Evolutionary conservation across 257 asterid species (phyloP).

Genomic region (Solanum neorickii): DNA sequence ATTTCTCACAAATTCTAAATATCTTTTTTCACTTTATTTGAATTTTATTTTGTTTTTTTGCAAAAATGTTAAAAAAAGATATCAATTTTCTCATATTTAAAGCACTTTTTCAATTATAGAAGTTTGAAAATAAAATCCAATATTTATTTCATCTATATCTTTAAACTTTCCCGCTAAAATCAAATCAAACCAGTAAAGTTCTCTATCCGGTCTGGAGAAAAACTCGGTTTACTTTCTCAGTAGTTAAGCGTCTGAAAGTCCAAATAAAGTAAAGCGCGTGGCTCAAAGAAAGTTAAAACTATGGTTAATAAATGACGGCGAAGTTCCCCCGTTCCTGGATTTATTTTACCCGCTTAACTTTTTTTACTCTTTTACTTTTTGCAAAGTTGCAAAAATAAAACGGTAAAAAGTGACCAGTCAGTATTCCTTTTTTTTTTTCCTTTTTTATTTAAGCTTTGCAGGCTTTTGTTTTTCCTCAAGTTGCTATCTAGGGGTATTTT

Average conservation of each 20-base stretch:
- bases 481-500: neutral
- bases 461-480: neutral
- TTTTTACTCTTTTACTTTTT: neutral
- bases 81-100: neutral
- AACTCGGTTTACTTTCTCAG: neutral
- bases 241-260: neutral
- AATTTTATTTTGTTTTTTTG: neutral
- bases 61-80: neutral
- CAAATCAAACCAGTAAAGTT: neutral
- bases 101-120: neutral
- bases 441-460: neutral
- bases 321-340: neutral
- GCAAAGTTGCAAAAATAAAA: constrained; percentile 2
- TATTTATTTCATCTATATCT: neutral
- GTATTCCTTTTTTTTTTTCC: no score
- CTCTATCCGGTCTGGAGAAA: neutral
- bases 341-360: constrained; percentile 1
- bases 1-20: neutral
- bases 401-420: neutral
- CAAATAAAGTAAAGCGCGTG: neutral
- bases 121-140: neutral
- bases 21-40: neutral
- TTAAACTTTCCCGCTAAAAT: neutral
- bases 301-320: constrained; percentile 10
- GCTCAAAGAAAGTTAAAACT: neutral